Evolutionary conservation across 1,284 basidiomycete species (phyloP).

Genomic region (Irpex lacteus): DNA sequence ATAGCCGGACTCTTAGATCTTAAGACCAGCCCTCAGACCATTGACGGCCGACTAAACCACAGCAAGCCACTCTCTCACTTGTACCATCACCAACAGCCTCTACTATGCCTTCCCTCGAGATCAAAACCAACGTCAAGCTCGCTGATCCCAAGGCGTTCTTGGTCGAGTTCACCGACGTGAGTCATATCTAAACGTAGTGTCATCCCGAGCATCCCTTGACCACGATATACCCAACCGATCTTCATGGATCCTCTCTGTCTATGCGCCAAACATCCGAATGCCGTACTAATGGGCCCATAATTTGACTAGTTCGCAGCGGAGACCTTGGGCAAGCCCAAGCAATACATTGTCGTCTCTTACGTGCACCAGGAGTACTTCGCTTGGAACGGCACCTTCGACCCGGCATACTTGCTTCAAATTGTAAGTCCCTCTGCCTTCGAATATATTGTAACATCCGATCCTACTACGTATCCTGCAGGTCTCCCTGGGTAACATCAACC

Average conservation of each 20-base stretch:
- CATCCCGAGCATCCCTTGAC: background rate
- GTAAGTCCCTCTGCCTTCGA: slow-evolving; percentile 34
- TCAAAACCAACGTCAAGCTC: slow-evolving; percentile 60
- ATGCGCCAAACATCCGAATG: background rate
- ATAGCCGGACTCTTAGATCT: too few species aligned
- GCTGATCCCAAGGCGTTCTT: slow-evolving; percentile 50
- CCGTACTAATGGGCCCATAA: background rate
- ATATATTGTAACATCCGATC: background rate
- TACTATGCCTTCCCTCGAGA: slow-evolving; percentile 54
- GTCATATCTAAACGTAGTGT: slow-evolving; percentile 1
- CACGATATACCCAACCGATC: background rate
- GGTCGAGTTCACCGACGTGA: slow-evolving; percentile 60
- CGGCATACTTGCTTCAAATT: slow-evolving; percentile 53
- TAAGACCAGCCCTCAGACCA: too few species aligned
- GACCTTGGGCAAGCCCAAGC: slow-evolving; percentile 51
- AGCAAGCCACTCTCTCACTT: background rate
- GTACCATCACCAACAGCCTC: background rate
- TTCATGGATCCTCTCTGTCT: background rate
- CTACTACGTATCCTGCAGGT: slow-evolving; percentile 32
- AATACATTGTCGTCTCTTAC: slow-evolving; percentile 48
- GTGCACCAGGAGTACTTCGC: slow-evolving; percentile 55
- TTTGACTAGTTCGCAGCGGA: slow-evolving; percentile 42
- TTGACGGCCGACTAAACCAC: background rate
- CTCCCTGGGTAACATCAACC: slow-evolving; percentile 54
- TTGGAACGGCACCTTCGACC: slow-evolving; percentile 60